Base-by-base conservation (phyloP, 768 basidiomycete genomes). In the Trametes meyenii region DNA sequence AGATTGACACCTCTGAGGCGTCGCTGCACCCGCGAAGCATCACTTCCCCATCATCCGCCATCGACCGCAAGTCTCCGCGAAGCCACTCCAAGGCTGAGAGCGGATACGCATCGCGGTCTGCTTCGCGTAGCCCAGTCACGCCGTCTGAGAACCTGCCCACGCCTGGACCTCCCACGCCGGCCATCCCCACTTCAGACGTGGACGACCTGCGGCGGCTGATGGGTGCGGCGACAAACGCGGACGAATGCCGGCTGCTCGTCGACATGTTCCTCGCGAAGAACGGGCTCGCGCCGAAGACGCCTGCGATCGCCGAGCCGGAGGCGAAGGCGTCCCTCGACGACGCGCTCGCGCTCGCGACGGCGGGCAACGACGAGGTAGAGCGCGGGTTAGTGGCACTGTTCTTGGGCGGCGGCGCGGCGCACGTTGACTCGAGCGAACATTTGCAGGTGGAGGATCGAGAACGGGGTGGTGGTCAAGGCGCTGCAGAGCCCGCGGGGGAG, bases 211-310 rank as follows among this genome's bases (percentile, higher is more conserved):
- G 89, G 35, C 79, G 80, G 19, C 77, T 90, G 58, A 74, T 96
- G 17, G 73, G 81, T 10, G 82, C 76, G 51, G 92, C 94, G 14
- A 88, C 88, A 1, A 85, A 81, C 44, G 89, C 83, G 48, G 86
- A 88, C 61, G 94, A 96, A 76, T 94, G 93, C 70, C 89, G 90
- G 52, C 77, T 95, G 44, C 85, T 96, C 58, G 80, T 94, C 29
- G 88, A 92, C 64, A 90, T 93, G 79, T 89, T 91, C 75, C 77
- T 96, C 60, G 80, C 85, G 13, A 58, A 64, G 52, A 64, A 60
- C 51, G 69, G 66, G 17, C 52, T 63, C 45, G 63, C 60, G 21
- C 38, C 56, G 33, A 58, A 57, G 55, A 50, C 62, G n/a, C 52
- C 54, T 6, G 35, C 54, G 12, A 21, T 24, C 16, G 43, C 51